Conservation (phyloP, 1,284 basidiomycete genomes). For the Spongispora temasekensis region DNA sequence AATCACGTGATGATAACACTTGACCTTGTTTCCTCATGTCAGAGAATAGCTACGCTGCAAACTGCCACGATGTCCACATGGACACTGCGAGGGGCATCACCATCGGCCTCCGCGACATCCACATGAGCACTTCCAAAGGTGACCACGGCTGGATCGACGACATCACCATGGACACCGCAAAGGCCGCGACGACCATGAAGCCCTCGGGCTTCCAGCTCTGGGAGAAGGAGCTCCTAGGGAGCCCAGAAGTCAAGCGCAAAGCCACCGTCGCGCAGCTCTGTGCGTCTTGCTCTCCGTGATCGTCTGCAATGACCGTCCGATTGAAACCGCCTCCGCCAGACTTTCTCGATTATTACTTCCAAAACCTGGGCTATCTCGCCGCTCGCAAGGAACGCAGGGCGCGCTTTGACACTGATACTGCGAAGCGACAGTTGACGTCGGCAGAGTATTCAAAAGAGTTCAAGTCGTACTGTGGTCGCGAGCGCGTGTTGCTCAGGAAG, state of each 20-base stretch:
- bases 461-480: constrained; percentile 88
- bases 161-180: constrained; percentile 64
- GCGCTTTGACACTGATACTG: constrained; percentile 83
- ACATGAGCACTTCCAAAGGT: constrained; percentile 68
- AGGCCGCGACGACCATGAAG: constrained; percentile 53
- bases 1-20: too few relatives aligned
- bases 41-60: constrained; percentile 6
- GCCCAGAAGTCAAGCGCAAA: constrained; percentile 86
- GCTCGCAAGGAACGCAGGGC: constrained; percentile 80
- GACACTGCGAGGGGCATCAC: constrained; percentile 63
- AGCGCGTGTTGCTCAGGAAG: constrained; percentile 87
- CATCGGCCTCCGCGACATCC: constrained; percentile 53
- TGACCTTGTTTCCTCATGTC: too few relatives aligned
- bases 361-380: constrained; percentile 85
- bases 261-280: constrained; percentile 95
- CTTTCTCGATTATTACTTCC: constrained; percentile 95
- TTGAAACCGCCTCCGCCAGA: constrained; percentile 56
- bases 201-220: constrained; percentile 65
- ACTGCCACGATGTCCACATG: constrained; percentile 63
- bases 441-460: constrained; percentile 78
- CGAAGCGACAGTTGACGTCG: constrained; percentile 61
- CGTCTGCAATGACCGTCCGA: constrained; percentile 11
- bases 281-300: constrained; percentile 62
- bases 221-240: constrained; percentile 84
- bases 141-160: constrained; percentile 48